A percentile compares a stretch with the other conserved stretches of the same genome.
Conservation (phyloP, 768 basidiomycete genomes). For the Hygrophoropsis aurantiaca region DNA sequence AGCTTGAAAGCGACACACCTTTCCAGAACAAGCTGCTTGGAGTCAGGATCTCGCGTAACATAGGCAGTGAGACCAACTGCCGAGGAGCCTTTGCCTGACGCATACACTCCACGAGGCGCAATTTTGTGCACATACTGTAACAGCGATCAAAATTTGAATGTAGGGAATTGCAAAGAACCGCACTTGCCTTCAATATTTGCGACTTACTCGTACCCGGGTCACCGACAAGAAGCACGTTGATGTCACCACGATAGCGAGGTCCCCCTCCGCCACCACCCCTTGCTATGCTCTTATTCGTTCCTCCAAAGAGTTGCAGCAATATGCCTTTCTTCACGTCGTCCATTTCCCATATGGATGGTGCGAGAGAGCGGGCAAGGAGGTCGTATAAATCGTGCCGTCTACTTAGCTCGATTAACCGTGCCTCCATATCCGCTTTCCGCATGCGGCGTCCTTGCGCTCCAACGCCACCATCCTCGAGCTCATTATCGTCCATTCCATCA, state of each 20-base stretch:
- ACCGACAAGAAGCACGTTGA: slow-evolving; percentile 95
- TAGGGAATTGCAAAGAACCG: background rate
- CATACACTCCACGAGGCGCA: slow-evolving; percentile 95
- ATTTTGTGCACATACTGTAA: slow-evolving; percentile 96
- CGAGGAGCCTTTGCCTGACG: slow-evolving; percentile 97
- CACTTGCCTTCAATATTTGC: slow-evolving; percentile 83
- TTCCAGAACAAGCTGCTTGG: slow-evolving; percentile 96
- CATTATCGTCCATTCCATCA: slow-evolving; percentile 65
- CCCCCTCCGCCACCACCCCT: slow-evolving; percentile 94
- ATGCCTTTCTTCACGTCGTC: slow-evolving; percentile 99
- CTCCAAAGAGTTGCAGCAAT: slow-evolving; percentile 92
- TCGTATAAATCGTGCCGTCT: slow-evolving; percentile 82
- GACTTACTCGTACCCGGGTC: slow-evolving; percentile 98
- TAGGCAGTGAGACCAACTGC: slow-evolving; percentile 99
- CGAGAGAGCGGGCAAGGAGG: slow-evolving; percentile 77
- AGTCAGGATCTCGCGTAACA: slow-evolving; percentile 96
- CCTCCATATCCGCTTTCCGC: slow-evolving; percentile 72
- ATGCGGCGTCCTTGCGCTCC: slow-evolving; percentile 35
- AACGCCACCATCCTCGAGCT: slow-evolving; percentile 49
- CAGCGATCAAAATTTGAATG: background rate
- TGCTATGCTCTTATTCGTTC: slow-evolving; percentile 94
- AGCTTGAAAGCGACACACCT: slow-evolving; percentile 51
- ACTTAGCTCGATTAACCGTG: slow-evolving; percentile 72
- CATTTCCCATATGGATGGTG: slow-evolving; percentile 97
- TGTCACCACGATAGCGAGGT: slow-evolving; percentile 95